These are phyloP conservation scores for Dictyophora rubrovolvata DNA, from an alignment of 768 basidiomycete genomes.

Conservation along the genomic window DNA sequence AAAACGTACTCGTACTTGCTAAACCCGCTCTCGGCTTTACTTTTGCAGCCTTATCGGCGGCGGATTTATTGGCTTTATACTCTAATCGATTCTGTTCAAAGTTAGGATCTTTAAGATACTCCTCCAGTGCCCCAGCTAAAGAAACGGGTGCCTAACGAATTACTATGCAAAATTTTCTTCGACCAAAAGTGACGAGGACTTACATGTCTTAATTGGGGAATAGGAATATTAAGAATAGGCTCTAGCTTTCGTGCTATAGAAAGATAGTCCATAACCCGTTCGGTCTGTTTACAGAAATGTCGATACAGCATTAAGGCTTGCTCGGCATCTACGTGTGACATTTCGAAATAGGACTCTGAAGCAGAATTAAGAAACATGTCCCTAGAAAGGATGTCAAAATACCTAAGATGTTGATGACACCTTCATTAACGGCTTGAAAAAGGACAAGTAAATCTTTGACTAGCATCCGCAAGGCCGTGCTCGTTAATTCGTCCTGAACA, in stretches of 20 bases:
- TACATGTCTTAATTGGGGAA: slow-evolving; percentile 85
- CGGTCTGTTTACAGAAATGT: slow-evolving; percentile 89
- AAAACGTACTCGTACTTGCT: slow-evolving; percentile 20
- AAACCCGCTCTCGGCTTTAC: slow-evolving; percentile 12
- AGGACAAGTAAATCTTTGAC: slow-evolving; percentile 93
- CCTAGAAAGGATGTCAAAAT: slow-evolving; percentile 9
- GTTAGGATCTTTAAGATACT: slow-evolving; percentile 92
- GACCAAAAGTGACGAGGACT: not conserved
- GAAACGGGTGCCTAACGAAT: slow-evolving; percentile 76
- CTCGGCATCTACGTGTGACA: slow-evolving; percentile 87
- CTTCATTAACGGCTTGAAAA: slow-evolving; percentile 95
- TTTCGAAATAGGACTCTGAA: slow-evolving; percentile 91
- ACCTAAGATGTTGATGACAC: slow-evolving; percentile 51
- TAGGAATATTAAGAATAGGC: slow-evolving; percentile 85
- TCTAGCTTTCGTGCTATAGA: slow-evolving; percentile 88
- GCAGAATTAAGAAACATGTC: not conserved
- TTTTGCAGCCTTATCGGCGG: slow-evolving; percentile 34
- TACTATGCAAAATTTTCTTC: not conserved
- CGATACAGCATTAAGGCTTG: slow-evolving; percentile 84
- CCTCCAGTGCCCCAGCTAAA: slow-evolving; percentile 85
- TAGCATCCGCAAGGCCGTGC: slow-evolving; percentile 82
- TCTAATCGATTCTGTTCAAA: slow-evolving; percentile 94
- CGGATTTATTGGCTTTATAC: slow-evolving; percentile 73
- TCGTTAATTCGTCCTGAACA: slow-evolving; percentile 83
- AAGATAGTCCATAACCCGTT: slow-evolving; percentile 81